Conservation (phyloP, 2,329 filamentous ascomycete species). For the Fusarium ambrosium region DNA sequence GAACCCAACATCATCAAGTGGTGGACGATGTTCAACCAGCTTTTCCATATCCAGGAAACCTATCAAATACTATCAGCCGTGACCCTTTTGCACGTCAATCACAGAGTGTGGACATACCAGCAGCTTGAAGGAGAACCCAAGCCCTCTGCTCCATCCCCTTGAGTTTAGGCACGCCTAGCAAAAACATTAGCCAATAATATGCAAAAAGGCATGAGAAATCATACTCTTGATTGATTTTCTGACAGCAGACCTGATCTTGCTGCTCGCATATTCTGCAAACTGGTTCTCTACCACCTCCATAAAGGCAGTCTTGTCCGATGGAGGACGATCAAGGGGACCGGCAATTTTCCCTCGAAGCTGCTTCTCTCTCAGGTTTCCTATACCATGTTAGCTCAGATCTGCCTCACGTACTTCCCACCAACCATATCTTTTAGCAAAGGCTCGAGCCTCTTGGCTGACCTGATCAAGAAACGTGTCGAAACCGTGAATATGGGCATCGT, state of each 20-base stretch:
- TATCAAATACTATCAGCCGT: neutral
- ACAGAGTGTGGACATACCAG: conserved; percentile 19
- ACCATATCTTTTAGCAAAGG: conserved; percentile 41
- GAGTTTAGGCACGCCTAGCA: conserved; percentile 8
- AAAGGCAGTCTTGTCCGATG: conserved; percentile 10
- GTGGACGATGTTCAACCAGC: conserved; percentile 39
- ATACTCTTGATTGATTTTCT: conserved; percentile 32
- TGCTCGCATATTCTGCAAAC: conserved; percentile 27
- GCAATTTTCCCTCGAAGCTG: neutral
- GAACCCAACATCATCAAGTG: conserved; percentile 29
- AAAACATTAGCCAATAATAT: neutral
- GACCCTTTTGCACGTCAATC: no score
- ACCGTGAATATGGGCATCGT: conserved; percentile 33
- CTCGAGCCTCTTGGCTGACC: conserved; percentile 38
- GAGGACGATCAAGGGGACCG: neutral
- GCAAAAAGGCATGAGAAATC: fast-evolving
- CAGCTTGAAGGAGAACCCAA: conserved; percentile 36
- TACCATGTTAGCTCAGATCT: neutral
- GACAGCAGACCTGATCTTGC: conserved; percentile 30
- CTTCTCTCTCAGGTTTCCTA: conserved; percentile 30
- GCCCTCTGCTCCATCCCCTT: conserved; percentile 33
- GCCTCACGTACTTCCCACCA: neutral
- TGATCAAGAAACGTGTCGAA: conserved; percentile 42
- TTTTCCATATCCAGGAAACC: conserved; percentile 42
- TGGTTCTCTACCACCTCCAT: conserved; percentile 23